phyloP scores from a whole-genome alignment of 495 filamentous ascomycete species.

The Penicillium subrubescens region DNA sequence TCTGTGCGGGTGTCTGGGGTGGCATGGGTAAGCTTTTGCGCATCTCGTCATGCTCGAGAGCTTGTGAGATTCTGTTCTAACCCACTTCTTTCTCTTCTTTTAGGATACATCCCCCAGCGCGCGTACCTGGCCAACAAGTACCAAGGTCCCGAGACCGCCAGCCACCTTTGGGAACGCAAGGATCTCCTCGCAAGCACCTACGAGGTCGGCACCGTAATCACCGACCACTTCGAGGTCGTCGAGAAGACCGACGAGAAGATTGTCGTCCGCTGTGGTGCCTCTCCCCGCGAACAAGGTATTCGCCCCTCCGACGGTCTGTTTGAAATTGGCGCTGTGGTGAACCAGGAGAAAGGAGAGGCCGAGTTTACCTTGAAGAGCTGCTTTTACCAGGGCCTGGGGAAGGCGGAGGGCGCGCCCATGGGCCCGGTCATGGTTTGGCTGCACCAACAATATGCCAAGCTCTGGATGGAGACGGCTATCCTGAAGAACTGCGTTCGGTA shows the following conservation, averaged over 20 bases:
- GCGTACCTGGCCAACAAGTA: conserved; percentile 63
- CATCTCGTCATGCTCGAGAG: not conserved
- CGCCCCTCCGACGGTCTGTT: conserved; percentile 70
- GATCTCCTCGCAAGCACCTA: conserved; percentile 58
- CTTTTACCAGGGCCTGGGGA: conserved; percentile 60
- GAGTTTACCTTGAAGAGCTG: conserved; percentile 70
- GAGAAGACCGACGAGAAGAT: conserved; percentile 56
- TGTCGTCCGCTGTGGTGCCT: conserved; percentile 60
- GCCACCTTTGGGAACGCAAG: conserved; percentile 62
- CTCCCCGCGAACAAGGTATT: conserved; percentile 57
- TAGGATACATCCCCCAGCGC: conserved; percentile 67
- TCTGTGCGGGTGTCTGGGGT: conserved; percentile 68
- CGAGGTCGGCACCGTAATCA: conserved; percentile 64
- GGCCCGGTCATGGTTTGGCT: conserved; percentile 55
- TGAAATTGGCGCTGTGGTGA: conserved; percentile 64
- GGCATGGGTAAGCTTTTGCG: conserved; percentile 55
- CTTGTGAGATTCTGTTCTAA: not conserved
- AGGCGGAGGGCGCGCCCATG: conserved; percentile 51
- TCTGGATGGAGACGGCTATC: conserved; percentile 61
- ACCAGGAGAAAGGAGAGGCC: conserved; percentile 58
- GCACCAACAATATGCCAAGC: conserved; percentile 66
- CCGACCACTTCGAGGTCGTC: conserved; percentile 78
- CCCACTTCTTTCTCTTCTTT: not conserved
- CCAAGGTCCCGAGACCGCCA: conserved; percentile 58
- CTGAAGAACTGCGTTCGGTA: conserved; percentile 28